Evolutionary conservation across 768 basidiomycete genomes (phyloP), one percentile per base, ranked within the genome.

Genomic region (Pleurotus ostreatus): DNA sequence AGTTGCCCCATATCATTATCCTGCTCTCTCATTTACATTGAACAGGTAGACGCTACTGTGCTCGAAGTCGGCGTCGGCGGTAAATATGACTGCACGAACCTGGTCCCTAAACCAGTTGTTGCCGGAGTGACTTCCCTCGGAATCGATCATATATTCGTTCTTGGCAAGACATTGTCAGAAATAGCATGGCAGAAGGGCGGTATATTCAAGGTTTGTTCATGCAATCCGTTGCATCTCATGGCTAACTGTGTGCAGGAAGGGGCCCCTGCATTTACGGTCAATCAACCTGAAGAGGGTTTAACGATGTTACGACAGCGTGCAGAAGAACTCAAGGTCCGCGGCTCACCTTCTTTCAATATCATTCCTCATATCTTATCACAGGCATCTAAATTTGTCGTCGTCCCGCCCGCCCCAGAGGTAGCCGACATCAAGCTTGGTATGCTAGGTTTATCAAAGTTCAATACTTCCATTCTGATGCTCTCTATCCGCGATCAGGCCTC

Each of bases 51-150:
- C 61, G 94, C 92, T 2, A 93, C 95, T 0, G 82, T 99, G 54
- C 78, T 99, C 20, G 97, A 99, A 77, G 97, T 98, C 38, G 97
- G 97, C 7, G 88, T 99, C 16, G 97, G 97, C 18, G 97, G 97
- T 8, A 79, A 81, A 18, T 92, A 92, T 65, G 97, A 99, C 66
- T 93, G 93, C 63, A 99, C 97, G 23, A 99, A 99, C 62, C 84
- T 96, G 59, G 92, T 98, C 9, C 94, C 94, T 0, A 81, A 80
- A 56, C 97, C 97, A 0, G 66, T 94, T n/a, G 88, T 88, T 22
- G 90, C 95, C 5, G 97, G 94, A 5, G 78, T 98, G 20, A 91
- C 95, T 7, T 81, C 92, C 3, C 78, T 99, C 11, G 97, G 97
- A 1, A 82, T 98, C 60, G 97, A 99, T 65, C 97, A 99, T 71